Conservation (phyloP, 768 basidiomycete species). For the Coprinellus aureogranulatus region DNA sequence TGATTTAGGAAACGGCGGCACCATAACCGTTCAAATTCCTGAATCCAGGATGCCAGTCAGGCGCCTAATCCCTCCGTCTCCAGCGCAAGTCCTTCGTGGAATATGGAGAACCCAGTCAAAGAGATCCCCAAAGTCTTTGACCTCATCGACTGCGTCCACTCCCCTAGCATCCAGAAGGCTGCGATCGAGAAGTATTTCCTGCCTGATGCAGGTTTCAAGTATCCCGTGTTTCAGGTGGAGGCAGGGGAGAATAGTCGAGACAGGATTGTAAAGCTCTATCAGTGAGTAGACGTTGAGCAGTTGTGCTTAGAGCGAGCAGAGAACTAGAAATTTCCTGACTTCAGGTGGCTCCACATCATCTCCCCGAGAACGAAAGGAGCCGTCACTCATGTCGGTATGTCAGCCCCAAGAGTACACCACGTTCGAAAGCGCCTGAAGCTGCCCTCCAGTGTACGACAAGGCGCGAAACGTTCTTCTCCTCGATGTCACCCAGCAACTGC, state of each 20-base stretch:
- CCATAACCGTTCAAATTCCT: background rate
- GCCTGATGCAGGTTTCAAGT: constrained; percentile 49
- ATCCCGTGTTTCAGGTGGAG: constrained; percentile 48
- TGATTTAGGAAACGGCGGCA: background rate
- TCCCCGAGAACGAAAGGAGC: constrained; percentile 42
- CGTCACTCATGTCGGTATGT: constrained; percentile 40
- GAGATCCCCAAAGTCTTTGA: constrained; percentile 44
- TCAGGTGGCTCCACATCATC: constrained; percentile 57
- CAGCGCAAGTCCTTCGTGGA: constrained; percentile 8
- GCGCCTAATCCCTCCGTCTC: no score
- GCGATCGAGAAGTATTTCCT: constrained; percentile 47
- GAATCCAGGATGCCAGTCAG: no score
- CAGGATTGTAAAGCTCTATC: constrained; percentile 50
- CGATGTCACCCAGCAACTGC: constrained; percentile 47
- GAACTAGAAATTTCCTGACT: no score
- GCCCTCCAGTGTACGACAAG: constrained; percentile 44
- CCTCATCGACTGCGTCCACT: constrained; percentile 39
- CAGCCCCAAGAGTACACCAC: no score
- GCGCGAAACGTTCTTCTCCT: constrained; percentile 35
- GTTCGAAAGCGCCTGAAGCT: no score
- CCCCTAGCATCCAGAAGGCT: constrained; percentile 44
- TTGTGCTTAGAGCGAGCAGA: no score
- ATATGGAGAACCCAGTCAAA: constrained; percentile 52
- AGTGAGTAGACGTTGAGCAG: no score
- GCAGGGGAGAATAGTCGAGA: constrained; percentile 46